Evolutionary conservation across 345 rosid species (phyloP).

Genomic region (Ceriops tagal): DNA sequence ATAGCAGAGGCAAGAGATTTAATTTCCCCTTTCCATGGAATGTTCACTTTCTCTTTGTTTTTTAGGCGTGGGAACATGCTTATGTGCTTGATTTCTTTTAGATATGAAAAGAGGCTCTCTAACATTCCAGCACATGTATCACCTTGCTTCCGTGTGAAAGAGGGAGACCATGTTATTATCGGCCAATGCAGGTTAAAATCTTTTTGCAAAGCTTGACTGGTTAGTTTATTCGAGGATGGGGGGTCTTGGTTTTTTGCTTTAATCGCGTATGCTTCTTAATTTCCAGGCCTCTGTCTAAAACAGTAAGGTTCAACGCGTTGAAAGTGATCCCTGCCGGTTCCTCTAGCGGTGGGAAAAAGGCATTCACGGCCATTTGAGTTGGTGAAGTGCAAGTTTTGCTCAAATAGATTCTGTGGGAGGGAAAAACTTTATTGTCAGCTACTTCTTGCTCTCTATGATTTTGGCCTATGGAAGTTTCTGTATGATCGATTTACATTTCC

Average conservation of each 20-base stretch:
- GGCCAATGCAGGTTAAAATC: conserved; percentile 70
- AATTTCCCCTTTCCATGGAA: neutral
- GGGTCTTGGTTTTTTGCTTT: neutral
- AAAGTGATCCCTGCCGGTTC: conserved; percentile 84
- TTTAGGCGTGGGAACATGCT: neutral
- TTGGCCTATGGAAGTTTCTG: neutral
- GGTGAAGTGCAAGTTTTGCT: neutral
- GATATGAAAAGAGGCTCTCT: conserved; percentile 76
- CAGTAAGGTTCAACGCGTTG: conserved; percentile 72
- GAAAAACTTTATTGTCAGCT: neutral
- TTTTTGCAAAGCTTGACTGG: neutral
- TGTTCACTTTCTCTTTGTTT: neutral
- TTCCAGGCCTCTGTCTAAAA: conserved; percentile 69
- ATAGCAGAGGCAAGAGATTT: conserved; percentile 54
- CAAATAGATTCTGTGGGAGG: neutral
- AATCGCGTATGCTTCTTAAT: neutral
- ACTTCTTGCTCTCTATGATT: neutral
- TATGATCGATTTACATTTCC: neutral
- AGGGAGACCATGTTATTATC: conserved; percentile 64
- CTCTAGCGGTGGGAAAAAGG: conserved; percentile 64
- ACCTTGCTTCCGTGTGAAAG: conserved; percentile 79
- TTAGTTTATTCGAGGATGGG: neutral
- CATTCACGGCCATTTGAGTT: conserved; percentile 48
- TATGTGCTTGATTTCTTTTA: neutral
- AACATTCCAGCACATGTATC: conserved; percentile 69